Percentiles rank a stretch among this genome's conserved stretches.
Conservation (phyloP, 1,284 basidiomycete species). For the Fistulina hepatica region DNA sequence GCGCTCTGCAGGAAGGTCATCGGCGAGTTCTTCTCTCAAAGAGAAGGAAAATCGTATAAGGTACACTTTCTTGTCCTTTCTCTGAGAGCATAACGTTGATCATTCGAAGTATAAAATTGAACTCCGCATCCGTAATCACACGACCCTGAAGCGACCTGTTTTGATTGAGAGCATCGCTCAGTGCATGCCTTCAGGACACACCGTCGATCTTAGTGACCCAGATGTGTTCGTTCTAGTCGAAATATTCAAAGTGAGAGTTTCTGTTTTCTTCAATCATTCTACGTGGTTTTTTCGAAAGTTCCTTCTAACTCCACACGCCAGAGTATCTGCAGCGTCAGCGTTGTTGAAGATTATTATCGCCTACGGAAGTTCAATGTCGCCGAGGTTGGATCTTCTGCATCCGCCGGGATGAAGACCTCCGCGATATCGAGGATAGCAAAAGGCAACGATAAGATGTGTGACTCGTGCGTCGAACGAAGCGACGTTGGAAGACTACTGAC, state of each 20-base stretch:
- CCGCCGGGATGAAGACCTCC: too few relatives aligned
- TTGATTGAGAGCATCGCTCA: slow-evolving; percentile 58
- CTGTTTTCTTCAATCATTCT: slow-evolving; percentile 2
- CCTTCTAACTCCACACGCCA: slow-evolving; percentile 20
- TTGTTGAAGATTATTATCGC: slow-evolving; percentile 60
- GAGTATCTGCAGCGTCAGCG: slow-evolving; percentile 62
- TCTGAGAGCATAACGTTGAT: background rate
- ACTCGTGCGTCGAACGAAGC: too few relatives aligned
- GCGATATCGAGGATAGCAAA: too few relatives aligned
- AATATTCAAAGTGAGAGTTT: slow-evolving; percentile 59
- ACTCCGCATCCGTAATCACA: slow-evolving; percentile 62
- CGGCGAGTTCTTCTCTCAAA: slow-evolving; percentile 34
- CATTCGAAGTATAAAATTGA: slow-evolving; percentile 65
- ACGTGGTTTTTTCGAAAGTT: background rate
- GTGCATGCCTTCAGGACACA: slow-evolving; percentile 52
- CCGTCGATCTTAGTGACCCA: slow-evolving; percentile 54
- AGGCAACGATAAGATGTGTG: too few relatives aligned
- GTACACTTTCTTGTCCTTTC: slow-evolving; percentile 21
- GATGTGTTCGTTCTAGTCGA: slow-evolving; percentile 67
- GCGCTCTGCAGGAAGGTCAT: slow-evolving; percentile 46
- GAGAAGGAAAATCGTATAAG: slow-evolving; percentile 33
- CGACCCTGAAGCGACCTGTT: slow-evolving; percentile 41
- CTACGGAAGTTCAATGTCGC: slow-evolving; percentile 66
- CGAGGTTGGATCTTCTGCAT: too few relatives aligned
- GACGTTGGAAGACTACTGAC: too few relatives aligned